Conservation (phyloP, 192 early-diverging fungal species). For the Coemansia sp. region DNA sequence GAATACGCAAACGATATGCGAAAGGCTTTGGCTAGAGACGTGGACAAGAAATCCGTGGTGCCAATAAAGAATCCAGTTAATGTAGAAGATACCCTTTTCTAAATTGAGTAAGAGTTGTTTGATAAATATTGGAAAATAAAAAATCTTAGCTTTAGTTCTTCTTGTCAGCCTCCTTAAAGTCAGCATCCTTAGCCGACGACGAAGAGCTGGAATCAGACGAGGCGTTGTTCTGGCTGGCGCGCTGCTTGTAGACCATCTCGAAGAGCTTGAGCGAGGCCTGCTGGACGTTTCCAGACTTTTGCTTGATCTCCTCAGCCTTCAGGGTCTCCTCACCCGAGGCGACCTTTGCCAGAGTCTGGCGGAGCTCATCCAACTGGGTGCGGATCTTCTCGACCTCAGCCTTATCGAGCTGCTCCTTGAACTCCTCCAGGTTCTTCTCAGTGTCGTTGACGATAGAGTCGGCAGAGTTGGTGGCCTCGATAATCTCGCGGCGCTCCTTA, state of each 20-base stretch:
- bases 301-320: slow-evolving; percentile 87
- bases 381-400: slow-evolving; percentile 87
- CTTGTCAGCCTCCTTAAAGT: slow-evolving; percentile 78
- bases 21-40: slow-evolving; percentile 88
- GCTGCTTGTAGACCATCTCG: slow-evolving; percentile 96
- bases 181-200: slow-evolving; percentile 65
- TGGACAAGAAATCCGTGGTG: slow-evolving; percentile 53
- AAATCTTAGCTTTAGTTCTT: slow-evolving; percentile 39
- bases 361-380: slow-evolving; percentile 78
- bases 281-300: slow-evolving; percentile 85
- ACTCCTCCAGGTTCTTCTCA: slow-evolving; percentile 94
- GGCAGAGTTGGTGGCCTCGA: slow-evolving; percentile 94
- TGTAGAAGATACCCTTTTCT: slow-evolving; percentile 29
- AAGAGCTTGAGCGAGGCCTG: slow-evolving; percentile 93
- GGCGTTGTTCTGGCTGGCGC: slow-evolving; percentile 51
- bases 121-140: no score
- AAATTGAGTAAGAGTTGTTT: no score
- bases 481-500: slow-evolving; percentile 88
- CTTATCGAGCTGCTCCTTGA: slow-evolving; percentile 94
- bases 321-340: slow-evolving; percentile 66
- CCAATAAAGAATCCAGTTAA: slow-evolving; percentile 38
- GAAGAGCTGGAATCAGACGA: slow-evolving; percentile 28
- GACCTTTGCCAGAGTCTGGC: slow-evolving; percentile 76
- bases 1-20: slow-evolving; percentile 98
- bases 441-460: slow-evolving; percentile 91